Base-by-base conservation (phyloP, 2,329 filamentous ascomycete species). In the Diaporthe humulicola region DNA sequence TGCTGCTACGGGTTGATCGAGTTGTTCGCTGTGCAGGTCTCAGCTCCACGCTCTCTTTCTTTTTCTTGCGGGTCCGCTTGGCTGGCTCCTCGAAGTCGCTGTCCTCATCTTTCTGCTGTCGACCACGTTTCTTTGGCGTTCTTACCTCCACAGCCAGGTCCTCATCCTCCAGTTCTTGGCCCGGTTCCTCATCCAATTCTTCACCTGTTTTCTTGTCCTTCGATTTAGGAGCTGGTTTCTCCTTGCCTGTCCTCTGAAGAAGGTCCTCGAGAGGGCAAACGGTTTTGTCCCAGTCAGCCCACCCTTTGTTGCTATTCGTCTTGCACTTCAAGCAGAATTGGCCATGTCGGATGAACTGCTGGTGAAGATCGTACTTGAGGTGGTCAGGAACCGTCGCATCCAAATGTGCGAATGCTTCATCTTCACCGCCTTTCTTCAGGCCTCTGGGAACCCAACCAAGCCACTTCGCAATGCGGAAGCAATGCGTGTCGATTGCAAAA, bases 401-500 rank as follows among this genome's bases (percentile, higher is more conserved):
- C n/a, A 87, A 84, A 76, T 91, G 89, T 60, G 85, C 84, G 77
- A 89, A 90, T 0, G 86, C 85, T 57, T 87, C 82, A 69, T 89
- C 84, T 1, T 87, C 85, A 17, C 83, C 85, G 2, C 80, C 77
- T 15, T 64, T 54, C 48, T 64, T 52, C 36, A 69, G 9, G 6
- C 64, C 64, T 38, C 64, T 69, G 1, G 93, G 93, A 12, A 87
- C 84, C 89, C 89, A 91, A 3, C 85, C 84, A 22, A 91, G 82
- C 85, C 88, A 89, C 61, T 84, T 86, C 57, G 86, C 86, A 74
- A 90, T 84, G 30, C 88, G 86, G 77, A 85, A 85, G 50, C 90
- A 88, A 77, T 91, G 89, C 0, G 89, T 91, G 77, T 91, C 89
- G 2, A 91, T 89, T 0, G 89, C 89, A 77, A 91, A 90, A 78